phyloP scores from a whole-genome alignment of 768 basidiomycete species.

The Xerocomellus intermedius region DNA sequence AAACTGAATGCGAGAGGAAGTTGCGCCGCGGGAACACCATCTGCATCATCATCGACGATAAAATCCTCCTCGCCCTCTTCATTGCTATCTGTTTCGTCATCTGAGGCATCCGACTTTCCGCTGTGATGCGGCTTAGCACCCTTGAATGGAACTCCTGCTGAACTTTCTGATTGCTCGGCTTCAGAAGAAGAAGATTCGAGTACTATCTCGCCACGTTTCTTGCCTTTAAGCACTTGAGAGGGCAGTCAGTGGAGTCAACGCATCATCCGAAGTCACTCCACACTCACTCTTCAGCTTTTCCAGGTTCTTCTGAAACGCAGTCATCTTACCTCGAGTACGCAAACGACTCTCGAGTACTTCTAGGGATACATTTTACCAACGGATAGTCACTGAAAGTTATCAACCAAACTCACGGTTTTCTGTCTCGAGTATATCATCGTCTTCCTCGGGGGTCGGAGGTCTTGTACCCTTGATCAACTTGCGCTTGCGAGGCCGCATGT shows the following conservation, averaged over 20 bases:
- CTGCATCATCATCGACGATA: constrained; percentile 67
- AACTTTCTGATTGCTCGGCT: constrained; percentile 29
- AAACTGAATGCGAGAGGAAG: constrained; percentile 83
- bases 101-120: constrained; percentile 37
- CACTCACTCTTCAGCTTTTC: constrained; percentile 62
- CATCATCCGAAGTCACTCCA: not conserved
- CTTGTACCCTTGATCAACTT: constrained; percentile 44
- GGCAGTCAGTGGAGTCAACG: not conserved
- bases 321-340: constrained; percentile 57
- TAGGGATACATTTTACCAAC: constrained; percentile 26
- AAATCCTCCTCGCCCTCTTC: constrained; percentile 34
- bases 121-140: constrained; percentile 43
- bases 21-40: constrained; percentile 36
- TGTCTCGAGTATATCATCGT: constrained; percentile 44
- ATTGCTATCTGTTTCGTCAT: constrained; percentile 30
- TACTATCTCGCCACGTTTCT: constrained; percentile 40
- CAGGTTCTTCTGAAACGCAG: constrained; percentile 60
- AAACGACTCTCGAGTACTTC: constrained; percentile 65
- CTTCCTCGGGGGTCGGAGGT: constrained; percentile 43
- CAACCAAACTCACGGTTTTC: constrained; percentile 47
- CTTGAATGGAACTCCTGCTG: constrained; percentile 38
- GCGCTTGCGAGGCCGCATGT: constrained; percentile 35
- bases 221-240: constrained; percentile 32
- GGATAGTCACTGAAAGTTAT: not conserved
- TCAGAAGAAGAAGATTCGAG: constrained; percentile 35